Conservation (phyloP, 2,329 filamentous ascomycete species). For the Endothia cerciana region DNA sequence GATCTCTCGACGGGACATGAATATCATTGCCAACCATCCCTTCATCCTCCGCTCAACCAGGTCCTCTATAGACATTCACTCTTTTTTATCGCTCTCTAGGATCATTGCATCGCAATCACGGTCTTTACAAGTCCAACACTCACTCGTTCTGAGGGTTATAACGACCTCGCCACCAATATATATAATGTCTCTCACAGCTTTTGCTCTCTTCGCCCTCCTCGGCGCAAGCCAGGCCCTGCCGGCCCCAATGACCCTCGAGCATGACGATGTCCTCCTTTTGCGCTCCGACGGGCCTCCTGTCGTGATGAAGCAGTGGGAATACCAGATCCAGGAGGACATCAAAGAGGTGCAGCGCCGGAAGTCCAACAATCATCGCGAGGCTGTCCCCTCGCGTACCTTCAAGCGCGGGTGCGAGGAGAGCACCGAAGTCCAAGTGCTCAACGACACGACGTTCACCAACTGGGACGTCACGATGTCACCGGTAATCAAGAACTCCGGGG, state of each 20-base stretch:
- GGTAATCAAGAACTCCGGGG: conserved; percentile 38
- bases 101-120: not conserved
- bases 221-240: conserved; percentile 19
- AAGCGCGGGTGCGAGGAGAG: conserved; percentile 30
- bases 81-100: not conserved
- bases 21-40: not conserved
- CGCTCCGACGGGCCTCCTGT: conserved; percentile 32
- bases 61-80: not conserved
- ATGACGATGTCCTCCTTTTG: conserved; percentile 36
- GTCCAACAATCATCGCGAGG: conserved; percentile 15
- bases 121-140: not conserved
- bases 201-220: conserved; percentile 17
- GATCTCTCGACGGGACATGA: too few relatives aligned
- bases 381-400: not conserved
- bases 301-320: conserved; percentile 36
- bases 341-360: conserved; percentile 19
- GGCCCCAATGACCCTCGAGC: conserved; percentile 13
- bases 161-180: not conserved
- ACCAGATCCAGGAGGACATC: conserved; percentile 30
- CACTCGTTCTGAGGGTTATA: not conserved
- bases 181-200: conserved; percentile 12
- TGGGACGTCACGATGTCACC: conserved; percentile 45
- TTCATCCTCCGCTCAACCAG: not conserved
- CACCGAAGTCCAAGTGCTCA: conserved; percentile 34
- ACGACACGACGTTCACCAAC: conserved; percentile 39